phyloP scores from a whole-genome alignment of 2,329 filamentous ascomycete genomes.

The Fusarium albidum region DNA sequence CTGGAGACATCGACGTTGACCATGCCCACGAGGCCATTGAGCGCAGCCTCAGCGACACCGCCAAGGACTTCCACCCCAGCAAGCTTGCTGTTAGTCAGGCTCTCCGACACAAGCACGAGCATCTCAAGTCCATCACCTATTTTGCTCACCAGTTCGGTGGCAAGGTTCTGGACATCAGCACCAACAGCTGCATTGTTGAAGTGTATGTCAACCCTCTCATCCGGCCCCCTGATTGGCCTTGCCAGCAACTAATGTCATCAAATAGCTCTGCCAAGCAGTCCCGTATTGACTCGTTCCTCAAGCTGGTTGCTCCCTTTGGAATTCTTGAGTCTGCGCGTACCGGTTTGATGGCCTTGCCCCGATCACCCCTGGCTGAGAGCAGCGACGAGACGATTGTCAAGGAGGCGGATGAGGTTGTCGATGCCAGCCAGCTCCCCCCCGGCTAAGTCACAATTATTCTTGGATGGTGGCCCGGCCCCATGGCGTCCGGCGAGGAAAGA shows the following conservation, averaged over 20 bases:
- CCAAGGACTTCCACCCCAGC: conserved; percentile 86
- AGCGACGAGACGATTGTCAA: conserved; percentile 76
- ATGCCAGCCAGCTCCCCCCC: conserved; percentile 91
- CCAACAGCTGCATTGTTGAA: conserved; percentile 98
- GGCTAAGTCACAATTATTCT: conserved; percentile 63
- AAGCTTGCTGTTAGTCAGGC: conserved; percentile 87
- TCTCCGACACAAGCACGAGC: conserved; percentile 95
- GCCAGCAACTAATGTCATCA: conserved; percentile 34
- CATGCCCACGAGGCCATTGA: conserved; percentile 46
- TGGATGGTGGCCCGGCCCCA: conserved; percentile 23
- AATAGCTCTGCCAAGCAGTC: conserved; percentile 86
- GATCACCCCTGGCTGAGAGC: conserved; percentile 83
- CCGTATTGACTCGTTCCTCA: conserved; percentile 97
- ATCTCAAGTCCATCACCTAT: conserved; percentile 95
- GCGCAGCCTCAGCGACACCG: conserved; percentile 54
- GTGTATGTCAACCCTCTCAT: conserved; percentile 67
- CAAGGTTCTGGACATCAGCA: conserved; percentile 97
- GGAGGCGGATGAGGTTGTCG: conserved; percentile 94
- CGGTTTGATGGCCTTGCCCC: conserved; percentile 94
- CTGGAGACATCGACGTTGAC: conserved; percentile 57
- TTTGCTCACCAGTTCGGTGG: conserved; percentile 97
- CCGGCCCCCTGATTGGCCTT: not conserved
- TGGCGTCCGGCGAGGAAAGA: conserved; percentile 41
- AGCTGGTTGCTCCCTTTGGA: conserved; percentile 91
- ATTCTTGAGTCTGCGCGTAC: conserved; percentile 96